phyloP scores from a whole-genome alignment of 208 protist genomes.

The Trypanosoma melophagium region DNA sequence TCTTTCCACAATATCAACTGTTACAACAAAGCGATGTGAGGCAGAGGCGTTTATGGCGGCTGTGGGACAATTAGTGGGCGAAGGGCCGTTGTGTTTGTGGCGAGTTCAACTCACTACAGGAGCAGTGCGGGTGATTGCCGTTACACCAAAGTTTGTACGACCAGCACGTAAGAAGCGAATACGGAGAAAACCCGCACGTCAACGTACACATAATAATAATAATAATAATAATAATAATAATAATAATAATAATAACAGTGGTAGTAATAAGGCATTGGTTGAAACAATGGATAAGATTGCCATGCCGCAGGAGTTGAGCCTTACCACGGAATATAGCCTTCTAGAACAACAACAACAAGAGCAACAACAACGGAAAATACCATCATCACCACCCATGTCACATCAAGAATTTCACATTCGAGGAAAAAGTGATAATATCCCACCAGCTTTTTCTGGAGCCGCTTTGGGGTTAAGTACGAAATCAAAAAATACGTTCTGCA shows the following conservation, averaged over 20 bases:
- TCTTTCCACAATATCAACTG: background rate
- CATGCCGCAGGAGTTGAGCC: no score
- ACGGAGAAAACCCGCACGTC: background rate
- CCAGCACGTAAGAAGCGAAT: slow-evolving; percentile 33
- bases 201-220: background rate
- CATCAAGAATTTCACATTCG: no score
- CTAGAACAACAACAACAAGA: no score
- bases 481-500: no score
- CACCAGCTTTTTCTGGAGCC: no score
- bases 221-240: background rate
- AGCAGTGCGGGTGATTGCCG: slow-evolving; percentile 39
- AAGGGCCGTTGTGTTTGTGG: slow-evolving; percentile 55
- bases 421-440: no score
- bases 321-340: no score
- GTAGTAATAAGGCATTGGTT: background rate
- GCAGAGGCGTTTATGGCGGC: background rate
- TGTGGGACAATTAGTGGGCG: slow-evolving; percentile 37
- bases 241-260: background rate
- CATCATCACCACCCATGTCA: no score
- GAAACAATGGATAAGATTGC: no score
- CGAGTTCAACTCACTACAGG: slow-evolving; percentile 35
- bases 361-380: no score
- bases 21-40: background rate
- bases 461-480: no score
- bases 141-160: slow-evolving; percentile 57